Conservation (phyloP, 2,329 filamentous ascomycete genomes). For the Zalaria obscura region DNA sequence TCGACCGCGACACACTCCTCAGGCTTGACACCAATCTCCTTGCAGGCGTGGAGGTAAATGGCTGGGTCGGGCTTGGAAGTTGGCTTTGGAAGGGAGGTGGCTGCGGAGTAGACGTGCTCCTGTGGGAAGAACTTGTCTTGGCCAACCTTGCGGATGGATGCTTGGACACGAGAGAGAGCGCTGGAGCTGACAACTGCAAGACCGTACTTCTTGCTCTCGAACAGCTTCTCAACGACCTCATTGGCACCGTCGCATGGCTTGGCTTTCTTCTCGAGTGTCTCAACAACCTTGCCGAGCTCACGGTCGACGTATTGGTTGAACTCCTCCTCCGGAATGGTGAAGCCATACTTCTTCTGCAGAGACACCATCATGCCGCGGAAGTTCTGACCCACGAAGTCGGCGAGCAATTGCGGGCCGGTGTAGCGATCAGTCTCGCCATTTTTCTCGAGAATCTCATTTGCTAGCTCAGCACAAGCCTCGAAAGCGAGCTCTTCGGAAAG, state of each 20-base stretch:
- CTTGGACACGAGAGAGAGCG: slow-evolving; percentile 62
- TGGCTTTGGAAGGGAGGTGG: slow-evolving; percentile 62
- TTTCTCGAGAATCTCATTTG: slow-evolving; percentile 68
- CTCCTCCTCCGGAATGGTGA: slow-evolving; percentile 53
- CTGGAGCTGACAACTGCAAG: slow-evolving; percentile 71
- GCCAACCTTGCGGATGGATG: slow-evolving; percentile 64
- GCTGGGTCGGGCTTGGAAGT: slow-evolving; percentile 84
- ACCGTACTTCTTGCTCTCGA: slow-evolving; percentile 35
- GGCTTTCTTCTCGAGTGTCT: slow-evolving; percentile 54
- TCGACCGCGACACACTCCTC: slow-evolving; percentile 68
- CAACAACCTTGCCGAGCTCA: slow-evolving; percentile 74
- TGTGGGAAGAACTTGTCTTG: slow-evolving; percentile 69
- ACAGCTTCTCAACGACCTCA: slow-evolving; percentile 49
- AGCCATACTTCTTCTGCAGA: slow-evolving; percentile 62
- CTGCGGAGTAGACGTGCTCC: slow-evolving; percentile 67
- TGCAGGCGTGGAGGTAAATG: slow-evolving; percentile 67
- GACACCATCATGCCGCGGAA: slow-evolving; percentile 81
- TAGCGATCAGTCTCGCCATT: slow-evolving; percentile 54
- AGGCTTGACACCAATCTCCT: slow-evolving; percentile 57
- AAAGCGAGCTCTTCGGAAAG: slow-evolving; percentile 84
- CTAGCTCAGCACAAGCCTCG: slow-evolving; percentile 76
- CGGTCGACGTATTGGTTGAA: slow-evolving; percentile 58
- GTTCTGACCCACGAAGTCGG: slow-evolving; percentile 85
- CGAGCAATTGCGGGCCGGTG: slow-evolving; percentile 64
- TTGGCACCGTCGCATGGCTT: slow-evolving; percentile 7